Conservation (phyloP, 495 filamentous ascomycete species). For the Podospora fimiseda region DNA sequence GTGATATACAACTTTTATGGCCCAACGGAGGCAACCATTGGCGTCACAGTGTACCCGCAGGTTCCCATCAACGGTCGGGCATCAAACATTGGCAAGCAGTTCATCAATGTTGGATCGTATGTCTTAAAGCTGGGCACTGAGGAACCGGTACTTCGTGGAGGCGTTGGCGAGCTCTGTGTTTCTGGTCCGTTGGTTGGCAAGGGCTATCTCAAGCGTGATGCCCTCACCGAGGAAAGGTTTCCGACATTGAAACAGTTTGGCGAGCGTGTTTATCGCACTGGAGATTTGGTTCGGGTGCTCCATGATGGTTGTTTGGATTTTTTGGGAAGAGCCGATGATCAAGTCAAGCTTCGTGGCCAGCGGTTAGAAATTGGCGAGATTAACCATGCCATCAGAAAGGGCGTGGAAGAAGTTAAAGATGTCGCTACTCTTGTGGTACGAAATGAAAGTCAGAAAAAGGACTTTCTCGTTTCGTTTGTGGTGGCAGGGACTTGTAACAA, state of each 20-base stretch:
- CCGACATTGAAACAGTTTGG: constrained; percentile 45
- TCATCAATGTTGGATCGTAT: constrained; percentile 74
- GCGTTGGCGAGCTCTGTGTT: constrained; percentile 80
- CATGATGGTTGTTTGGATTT: constrained; percentile 68
- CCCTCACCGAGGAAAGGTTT: constrained; percentile 60
- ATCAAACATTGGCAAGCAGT: constrained; percentile 79
- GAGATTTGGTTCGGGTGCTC: constrained; percentile 68
- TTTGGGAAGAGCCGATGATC: constrained; percentile 68
- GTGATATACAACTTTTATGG: constrained; percentile 76
- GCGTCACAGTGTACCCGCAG: constrained; percentile 69
- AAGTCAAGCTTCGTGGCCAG: constrained; percentile 75
- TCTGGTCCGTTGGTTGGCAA: constrained; percentile 80
- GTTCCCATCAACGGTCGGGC: constrained; percentile 65
- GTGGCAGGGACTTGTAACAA: constrained; percentile 22
- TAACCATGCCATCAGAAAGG: constrained; percentile 54
- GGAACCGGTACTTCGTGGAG: constrained; percentile 67
- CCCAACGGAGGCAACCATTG: constrained; percentile 87
- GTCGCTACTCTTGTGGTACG: constrained; percentile 58
- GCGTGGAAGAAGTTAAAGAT: constrained; percentile 41
- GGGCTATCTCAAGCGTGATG: constrained; percentile 74
- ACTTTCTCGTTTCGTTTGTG: constrained; percentile 67
- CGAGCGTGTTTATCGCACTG: constrained; percentile 65
- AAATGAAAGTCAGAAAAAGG: constrained; percentile 54
- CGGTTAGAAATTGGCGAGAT: constrained; percentile 75
- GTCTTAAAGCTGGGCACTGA: constrained; percentile 66